Conservation (phyloP, 2,329 filamentous ascomycete species). For the Botryotinia globosa region DNA sequence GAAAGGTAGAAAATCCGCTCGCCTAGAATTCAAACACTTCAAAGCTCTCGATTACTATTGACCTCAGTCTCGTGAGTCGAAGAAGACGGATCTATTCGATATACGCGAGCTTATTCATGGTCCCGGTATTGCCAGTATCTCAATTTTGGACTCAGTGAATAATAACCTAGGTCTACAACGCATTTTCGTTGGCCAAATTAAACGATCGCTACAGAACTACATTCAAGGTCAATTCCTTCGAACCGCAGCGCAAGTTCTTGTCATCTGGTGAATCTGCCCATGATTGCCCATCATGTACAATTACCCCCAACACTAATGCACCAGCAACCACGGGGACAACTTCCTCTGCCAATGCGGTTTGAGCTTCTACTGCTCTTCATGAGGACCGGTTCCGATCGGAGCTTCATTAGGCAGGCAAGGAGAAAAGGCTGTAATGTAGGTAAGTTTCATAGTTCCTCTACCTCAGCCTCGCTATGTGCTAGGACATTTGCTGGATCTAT, state of each 20-base stretch:
- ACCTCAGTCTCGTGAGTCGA: neutral
- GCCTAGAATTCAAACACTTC: neutral
- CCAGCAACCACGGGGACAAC: neutral
- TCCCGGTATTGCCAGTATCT: neutral
- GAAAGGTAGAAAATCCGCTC: neutral
- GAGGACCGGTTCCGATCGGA: neutral
- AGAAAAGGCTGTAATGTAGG: neutral
- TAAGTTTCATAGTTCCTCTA: neutral
- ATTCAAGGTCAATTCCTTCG: neutral
- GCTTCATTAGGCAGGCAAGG: neutral
- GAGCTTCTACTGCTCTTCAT: neutral
- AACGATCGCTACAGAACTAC: neutral
- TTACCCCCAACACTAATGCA: neutral
- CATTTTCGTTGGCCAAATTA: neutral
- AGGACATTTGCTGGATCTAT: accelerated
- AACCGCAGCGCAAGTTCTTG: neutral
- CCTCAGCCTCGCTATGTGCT: neutral
- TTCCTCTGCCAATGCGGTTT: neutral
- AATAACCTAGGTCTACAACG: neutral
- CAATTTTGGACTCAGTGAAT: neutral
- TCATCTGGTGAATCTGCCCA: neutral
- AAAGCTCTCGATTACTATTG: neutral
- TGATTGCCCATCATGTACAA: neutral
- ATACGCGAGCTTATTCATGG: neutral
- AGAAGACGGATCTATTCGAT: neutral